Evolutionary conservation across 2,329 filamentous ascomycete genomes (phyloP), one percentile per base, ranked within the genome.

Genomic region (Curvularia sp.): DNA sequence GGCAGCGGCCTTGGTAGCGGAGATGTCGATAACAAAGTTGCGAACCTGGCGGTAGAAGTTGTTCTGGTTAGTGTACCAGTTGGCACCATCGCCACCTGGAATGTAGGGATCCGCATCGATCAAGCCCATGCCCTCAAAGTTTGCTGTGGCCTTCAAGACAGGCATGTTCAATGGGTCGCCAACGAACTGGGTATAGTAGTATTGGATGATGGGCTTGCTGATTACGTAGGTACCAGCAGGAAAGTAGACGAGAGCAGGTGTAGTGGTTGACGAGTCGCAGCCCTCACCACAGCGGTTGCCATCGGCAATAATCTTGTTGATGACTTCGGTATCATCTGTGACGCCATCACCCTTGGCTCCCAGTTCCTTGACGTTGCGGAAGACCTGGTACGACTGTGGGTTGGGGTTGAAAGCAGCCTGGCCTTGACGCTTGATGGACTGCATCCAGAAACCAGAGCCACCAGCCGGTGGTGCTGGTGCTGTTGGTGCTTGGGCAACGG

Each of bases 111-210:
- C 89, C 1, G 91, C 84, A 74, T 97, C 93, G 65, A 99, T 90
- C 52, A 98, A 85, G 42, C 90, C 93, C 81, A 97, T 96, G 46
- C 94, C 95, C 2, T 82, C 65, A 72, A 98, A 99, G 68, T 67
- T 65, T 2, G 75, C 57, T n/a, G 74, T 69, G 23, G 79, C 80
- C 80, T 94, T 92, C 77, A 97, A 82, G 0, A 88, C 89, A 0
- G 94, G 93, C 13, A 89, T 78, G 62, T 85, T 82, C 69, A 86
- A 73, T 48, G 89, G 87, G 80, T 98, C 93, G 56, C 94, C 94
- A 34, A 97, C 83, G 61, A 98, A 86, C 76, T 97, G 93, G 9
- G 93, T 96, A 81, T 97, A 97, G 83, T 98, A 98, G 78, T 89
- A 89, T 75, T 93, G 89, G 50, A 93, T 79, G 65, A 98, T 86